These are phyloP conservation scores for Lasiodiplodia sp. DNA, from an alignment of 2,329 filamentous ascomycete genomes.

Conservation along the genomic window DNA sequence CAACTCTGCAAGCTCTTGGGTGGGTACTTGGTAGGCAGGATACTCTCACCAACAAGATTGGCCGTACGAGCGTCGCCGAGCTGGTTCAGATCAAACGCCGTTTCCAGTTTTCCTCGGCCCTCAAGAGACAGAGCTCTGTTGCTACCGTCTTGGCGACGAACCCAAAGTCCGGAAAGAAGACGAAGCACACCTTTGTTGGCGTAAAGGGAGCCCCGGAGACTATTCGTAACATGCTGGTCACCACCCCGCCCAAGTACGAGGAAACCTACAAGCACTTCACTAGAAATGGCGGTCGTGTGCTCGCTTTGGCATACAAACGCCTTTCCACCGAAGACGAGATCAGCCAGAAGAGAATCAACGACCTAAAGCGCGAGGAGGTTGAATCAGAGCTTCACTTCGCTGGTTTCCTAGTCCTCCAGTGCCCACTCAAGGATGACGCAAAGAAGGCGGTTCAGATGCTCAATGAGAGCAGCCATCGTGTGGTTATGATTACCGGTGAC, in stretches of 20 bases:
- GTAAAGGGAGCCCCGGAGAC: slow-evolving; percentile 98
- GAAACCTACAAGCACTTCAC: slow-evolving; percentile 99
- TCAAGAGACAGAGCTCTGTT: slow-evolving; percentile 95
- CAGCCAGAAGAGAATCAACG: slow-evolving; percentile 84
- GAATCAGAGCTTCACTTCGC: slow-evolving; percentile 87
- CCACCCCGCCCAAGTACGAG: slow-evolving; percentile 86
- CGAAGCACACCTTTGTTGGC: slow-evolving; percentile 86
- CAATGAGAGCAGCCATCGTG: slow-evolving; percentile 97
- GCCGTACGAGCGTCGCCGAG: slow-evolving; percentile 62
- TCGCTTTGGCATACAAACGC: slow-evolving; percentile 93
- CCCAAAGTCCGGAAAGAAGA: slow-evolving; percentile 74
- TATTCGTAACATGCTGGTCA: slow-evolving; percentile 88
- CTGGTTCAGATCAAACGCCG: slow-evolving; percentile 93
- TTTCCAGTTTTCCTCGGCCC: slow-evolving; percentile 96
- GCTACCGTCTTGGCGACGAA: slow-evolving; percentile 80
- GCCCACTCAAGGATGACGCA: slow-evolving; percentile 94
- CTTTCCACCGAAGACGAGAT: slow-evolving; percentile 83
- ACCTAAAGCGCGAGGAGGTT: slow-evolving; percentile 90
- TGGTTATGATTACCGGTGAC: slow-evolving; percentile 99
- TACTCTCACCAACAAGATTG: slow-evolving; percentile 73
- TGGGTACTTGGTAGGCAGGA: slow-evolving; percentile 95
- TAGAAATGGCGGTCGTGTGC: slow-evolving; percentile 89
- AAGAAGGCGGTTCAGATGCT: slow-evolving; percentile 94
- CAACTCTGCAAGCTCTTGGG: slow-evolving; percentile 85
- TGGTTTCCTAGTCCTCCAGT: slow-evolving; percentile 94